Percentiles rank a stretch among this genome's conserved stretches.
These are phyloP conservation scores for Batrachochytrium dendrobatidis DNA, from an alignment of 371 early-diverging fungal species.

Conservation along the genomic window DNA sequence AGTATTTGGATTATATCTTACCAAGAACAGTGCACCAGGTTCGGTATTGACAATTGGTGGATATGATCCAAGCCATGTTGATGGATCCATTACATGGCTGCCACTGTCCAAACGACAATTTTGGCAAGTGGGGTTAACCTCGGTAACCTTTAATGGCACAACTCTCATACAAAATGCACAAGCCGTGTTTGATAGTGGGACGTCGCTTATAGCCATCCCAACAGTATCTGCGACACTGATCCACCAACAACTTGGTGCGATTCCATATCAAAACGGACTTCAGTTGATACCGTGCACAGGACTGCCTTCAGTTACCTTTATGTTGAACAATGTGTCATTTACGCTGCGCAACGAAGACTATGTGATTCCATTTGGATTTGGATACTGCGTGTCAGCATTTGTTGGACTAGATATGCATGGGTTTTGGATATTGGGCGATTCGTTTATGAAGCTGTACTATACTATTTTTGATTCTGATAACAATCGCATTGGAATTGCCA, in stretches of 20 bases:
- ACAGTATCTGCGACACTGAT: not conserved
- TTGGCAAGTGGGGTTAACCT: not conserved
- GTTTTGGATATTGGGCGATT: not conserved
- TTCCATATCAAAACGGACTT: not conserved
- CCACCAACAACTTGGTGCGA: not conserved
- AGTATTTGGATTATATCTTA: not conserved
- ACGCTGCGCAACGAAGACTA: not conserved
- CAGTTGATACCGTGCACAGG: not conserved
- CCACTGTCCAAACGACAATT: not conserved
- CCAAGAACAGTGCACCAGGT: not conserved
- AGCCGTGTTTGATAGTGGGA: not conserved
- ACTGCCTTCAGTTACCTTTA: not conserved
- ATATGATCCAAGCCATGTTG: not conserved
- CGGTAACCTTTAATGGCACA: not conserved
- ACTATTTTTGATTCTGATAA: not conserved
- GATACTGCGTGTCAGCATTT: not conserved
- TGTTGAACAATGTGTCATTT: slow-evolving; percentile 1
- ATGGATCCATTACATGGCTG: not conserved
- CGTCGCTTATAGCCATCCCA: not conserved
- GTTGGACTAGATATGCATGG: not conserved
- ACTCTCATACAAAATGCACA: not conserved
- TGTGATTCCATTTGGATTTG: not conserved
- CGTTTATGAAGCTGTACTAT: not conserved
- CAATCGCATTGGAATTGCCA: not conserved
- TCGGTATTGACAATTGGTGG: not conserved